Conservation (phyloP, 176 grass and related monocot species). For the Tuctoria greenei region DNA sequence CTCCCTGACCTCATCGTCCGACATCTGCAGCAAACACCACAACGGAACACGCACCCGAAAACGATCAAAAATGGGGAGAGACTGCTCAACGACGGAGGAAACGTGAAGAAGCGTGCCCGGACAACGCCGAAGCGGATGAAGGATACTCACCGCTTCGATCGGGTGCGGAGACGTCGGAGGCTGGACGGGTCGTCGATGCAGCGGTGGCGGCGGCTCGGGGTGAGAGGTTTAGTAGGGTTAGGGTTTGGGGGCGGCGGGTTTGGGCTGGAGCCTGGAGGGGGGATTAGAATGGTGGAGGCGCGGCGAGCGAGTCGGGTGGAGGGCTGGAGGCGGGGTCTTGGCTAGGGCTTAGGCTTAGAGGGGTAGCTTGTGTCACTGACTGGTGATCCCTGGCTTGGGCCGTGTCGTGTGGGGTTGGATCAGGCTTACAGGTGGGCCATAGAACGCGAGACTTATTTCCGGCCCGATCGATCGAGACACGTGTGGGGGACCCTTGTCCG, state of each 20-base stretch:
- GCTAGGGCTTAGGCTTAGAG: slow-evolving; percentile 16
- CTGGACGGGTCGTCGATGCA: background rate
- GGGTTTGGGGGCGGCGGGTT: slow-evolving; percentile 39
- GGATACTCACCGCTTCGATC: slow-evolving; percentile 35
- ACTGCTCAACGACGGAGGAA: background rate
- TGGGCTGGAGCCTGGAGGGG: slow-evolving; percentile 6
- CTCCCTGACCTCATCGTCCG: slow-evolving; percentile 90
- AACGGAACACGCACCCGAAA: background rate
- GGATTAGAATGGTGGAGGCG: slow-evolving; percentile 18
- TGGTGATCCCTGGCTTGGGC: no score
- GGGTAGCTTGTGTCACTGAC: no score
- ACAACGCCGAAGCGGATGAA: background rate
- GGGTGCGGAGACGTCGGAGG: background rate
- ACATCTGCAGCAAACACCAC: slow-evolving; percentile 36
- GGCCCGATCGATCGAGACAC: no score
- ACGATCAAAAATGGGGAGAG: slow-evolving; percentile 1
- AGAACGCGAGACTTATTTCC: no score
- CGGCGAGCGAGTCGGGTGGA: background rate
- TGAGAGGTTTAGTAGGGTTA: slow-evolving; percentile 44
- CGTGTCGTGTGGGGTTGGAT: no score
- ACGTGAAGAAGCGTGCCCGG: slow-evolving; percentile 12
- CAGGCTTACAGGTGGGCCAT: no score
- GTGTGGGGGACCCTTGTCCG: no score
- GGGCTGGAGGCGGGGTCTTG: slow-evolving; percentile 16
- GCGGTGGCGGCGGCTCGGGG: slow-evolving; percentile 5